Base-by-base conservation (phyloP, 371 early-diverging fungal species). In the Mortierella polycephala region DNA sequence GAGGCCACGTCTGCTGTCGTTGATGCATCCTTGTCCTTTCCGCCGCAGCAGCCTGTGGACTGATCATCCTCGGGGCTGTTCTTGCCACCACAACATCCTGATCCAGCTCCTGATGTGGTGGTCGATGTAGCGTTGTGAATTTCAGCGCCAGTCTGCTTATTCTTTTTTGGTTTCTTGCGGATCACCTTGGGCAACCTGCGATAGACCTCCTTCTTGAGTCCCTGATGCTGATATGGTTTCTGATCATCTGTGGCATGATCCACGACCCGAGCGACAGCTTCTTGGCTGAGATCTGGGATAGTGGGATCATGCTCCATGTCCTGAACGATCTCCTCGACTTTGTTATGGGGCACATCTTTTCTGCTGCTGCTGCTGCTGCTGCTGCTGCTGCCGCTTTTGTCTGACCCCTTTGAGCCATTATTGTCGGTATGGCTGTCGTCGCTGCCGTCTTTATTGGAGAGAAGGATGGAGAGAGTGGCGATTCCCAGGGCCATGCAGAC, bases 401-500 rank as follows among this genome's bases (percentile, higher is more conserved):
- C 51, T 6, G 14, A 18, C 0, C 20, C 51, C 10, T 46, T 21
- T 30, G 30, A 4, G 59, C 21, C 59, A 9, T 59, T 42, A 46
- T n/a, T 46, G 23, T 46, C 21, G 23, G 30, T 13, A 57, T 61
- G 23, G 6, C 14, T 55, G 57, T 21, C 23, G 47, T 52, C 41
- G 64, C 41, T 40, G 57, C 54, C 64, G 56, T 60, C 47, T 37
- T 67, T 73, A 49, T 55, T 55, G 47, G 74, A 62, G 39, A 75
- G 65, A 14, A 76, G 53, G 51, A 76, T 62, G 44, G 77, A 71
- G 50, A 71, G 76, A 13, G 76, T 76, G 10, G 77, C 77, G 53
- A 76, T 71, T 10, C 71, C 77, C 44, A 76, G 39, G 59, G 77
- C 77, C 68, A 76, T 67, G 56, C 77, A 76, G 61, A 76, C 77